These are phyloP conservation scores for Picochlorum sp. DNA, from an alignment of 139 green algal species.

Conservation along the genomic window DNA sequence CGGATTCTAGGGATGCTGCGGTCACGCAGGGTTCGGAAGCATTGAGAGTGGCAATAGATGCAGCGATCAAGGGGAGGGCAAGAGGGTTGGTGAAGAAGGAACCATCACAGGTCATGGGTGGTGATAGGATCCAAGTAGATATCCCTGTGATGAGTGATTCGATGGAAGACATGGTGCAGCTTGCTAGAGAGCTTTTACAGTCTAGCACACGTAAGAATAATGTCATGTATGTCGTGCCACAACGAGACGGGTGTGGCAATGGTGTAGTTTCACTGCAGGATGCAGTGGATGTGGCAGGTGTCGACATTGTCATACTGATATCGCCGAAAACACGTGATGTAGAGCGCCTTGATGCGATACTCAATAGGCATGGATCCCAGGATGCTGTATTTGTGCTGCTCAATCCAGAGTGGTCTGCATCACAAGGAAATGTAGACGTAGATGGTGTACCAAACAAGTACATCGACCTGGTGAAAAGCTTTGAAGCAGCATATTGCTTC, in stretches of 20 bases:
- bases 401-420: slow-evolving; percentile 23
- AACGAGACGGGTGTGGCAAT: too few relatives aligned
- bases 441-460: slow-evolving; percentile 2
- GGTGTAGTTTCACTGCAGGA: background rate
- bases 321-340: slow-evolving; percentile 7
- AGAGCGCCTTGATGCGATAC: slow-evolving; percentile 14
- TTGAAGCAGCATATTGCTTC: slow-evolving; percentile 31
- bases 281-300: background rate
- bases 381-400: slow-evolving; percentile 8
- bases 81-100: slow-evolving; percentile 12
- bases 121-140: slow-evolving; percentile 8
- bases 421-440: background rate
- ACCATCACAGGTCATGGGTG: slow-evolving; percentile 3
- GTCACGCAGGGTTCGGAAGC: slow-evolving; percentile 14
- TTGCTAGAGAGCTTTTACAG: slow-evolving; percentile 20
- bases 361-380: background rate
- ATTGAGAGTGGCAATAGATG: slow-evolving; percentile 7
- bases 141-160: slow-evolving; percentile 18
- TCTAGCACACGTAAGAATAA: slow-evolving; percentile 5
- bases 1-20: slow-evolving; percentile 6
- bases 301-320: slow-evolving; percentile 11
- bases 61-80: slow-evolving; percentile 11
- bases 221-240: slow-evolving; percentile 9
- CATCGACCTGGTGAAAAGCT: slow-evolving; percentile 8
- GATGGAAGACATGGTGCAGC: slow-evolving; percentile 1